Evolutionary conservation across 257 asterid species (phyloP), one percentile per base, ranked within the genome.

Genomic region (Nemophila menziesii): DNA sequence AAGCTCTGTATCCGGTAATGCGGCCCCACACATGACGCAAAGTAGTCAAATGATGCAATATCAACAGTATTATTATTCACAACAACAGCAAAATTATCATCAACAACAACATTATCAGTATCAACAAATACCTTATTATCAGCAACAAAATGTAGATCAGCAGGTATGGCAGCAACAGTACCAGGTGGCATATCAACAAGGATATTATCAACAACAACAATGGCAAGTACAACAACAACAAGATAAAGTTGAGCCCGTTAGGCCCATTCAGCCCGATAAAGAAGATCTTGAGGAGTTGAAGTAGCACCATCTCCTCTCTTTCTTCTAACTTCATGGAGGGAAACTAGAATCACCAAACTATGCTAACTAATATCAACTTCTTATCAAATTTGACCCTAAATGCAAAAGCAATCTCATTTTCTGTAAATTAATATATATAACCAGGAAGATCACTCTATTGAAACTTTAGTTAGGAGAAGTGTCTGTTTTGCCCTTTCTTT

Each of bases 11-110:
- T 39, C 58, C 14, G 58, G 56, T 29, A 43, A 46, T 38, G 58
- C 41, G 14, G 22, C 52, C 17, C 43, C 24, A 18, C 43, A 29
- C 33, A 16, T 34, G 22, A 18, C 5, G 17, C 59, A 55, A 38
- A 55, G 43, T 33, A 55, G 51, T 38, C 92, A 74, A 63, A 72
- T 65, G 62, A 44, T 71, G 54, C 92, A 73, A 45, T 73, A 74
- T 73, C 71, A 83, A 44, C 89, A 75, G 66, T 79, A 79, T n/a
- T 29, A 60, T 69, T 23, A 19, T 61, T 52, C 90, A n/a, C n/a
- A n/a, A n/a, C n/a, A 68, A 14, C 82, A 74, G 52, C 80, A 76
- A 57, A 68, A 76, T 65, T 89, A 78, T 65, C 85, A 61, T 43
- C 65, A 74, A 56, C 86, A 83, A 52, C 90, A 70, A 22, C 66